A percentile compares a stretch with the other conserved stretches of the same genome.
Conservation (phyloP, 805 yeast genomes). For the Limtongia smithiae region DNA sequence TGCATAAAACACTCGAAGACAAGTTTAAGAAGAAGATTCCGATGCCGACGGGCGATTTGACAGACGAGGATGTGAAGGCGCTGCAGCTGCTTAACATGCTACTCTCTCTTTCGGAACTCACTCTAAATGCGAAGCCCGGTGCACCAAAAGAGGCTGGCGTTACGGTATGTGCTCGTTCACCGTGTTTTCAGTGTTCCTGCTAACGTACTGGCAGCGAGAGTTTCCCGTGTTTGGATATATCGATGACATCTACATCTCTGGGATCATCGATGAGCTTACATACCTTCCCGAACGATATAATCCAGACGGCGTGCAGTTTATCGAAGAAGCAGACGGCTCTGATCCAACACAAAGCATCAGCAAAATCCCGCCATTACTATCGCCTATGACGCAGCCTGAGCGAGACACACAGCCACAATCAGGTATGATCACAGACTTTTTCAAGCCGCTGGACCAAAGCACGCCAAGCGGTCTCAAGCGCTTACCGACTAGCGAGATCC, state of each 20-base stretch:
- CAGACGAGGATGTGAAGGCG: constrained; percentile 18
- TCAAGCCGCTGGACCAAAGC: constrained; percentile 11
- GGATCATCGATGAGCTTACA: constrained; percentile 27
- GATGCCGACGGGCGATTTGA: not conserved
- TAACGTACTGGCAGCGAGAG: constrained; percentile 14
- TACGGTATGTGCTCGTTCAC: not conserved
- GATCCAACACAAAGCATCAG: not conserved
- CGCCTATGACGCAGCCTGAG: not conserved
- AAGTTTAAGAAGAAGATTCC: constrained; percentile 1
- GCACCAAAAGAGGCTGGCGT: constrained; percentile 1
- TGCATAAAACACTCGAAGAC: constrained; percentile 21
- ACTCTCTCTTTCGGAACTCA: constrained; percentile 10
- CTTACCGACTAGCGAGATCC: no score
- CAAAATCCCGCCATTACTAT: not conserved
- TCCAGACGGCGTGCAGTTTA: constrained; percentile 15
- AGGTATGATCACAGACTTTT: constrained; percentile 2
- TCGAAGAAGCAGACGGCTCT: constrained; percentile 1
- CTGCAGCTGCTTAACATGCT: constrained; percentile 16
- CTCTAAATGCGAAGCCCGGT: constrained; percentile 5
- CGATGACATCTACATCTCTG: constrained; percentile 20
- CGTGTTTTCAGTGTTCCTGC: not conserved
- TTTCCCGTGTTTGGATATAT: constrained; percentile 25
- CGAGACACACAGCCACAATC: not conserved
- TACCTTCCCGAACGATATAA: constrained; percentile 10
- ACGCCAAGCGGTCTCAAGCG: no score